Percentiles rank a stretch among this genome's conserved stretches.
phyloP scores from a whole-genome alignment of 2,329 filamentous ascomycete genomes.

The Paraphoma sp. region DNA sequence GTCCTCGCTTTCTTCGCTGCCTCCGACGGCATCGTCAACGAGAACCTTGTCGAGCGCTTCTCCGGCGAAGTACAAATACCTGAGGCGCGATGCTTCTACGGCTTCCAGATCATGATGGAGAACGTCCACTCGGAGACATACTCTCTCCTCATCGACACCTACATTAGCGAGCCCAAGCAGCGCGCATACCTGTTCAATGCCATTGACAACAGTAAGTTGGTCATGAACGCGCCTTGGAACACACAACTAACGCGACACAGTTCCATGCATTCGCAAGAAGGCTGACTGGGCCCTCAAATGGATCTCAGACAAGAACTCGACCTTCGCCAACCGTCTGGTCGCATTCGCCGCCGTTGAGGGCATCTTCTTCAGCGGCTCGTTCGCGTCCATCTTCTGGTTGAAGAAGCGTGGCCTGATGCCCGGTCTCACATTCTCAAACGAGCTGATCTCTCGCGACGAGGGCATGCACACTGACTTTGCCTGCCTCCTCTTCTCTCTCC shows the following conservation, averaged over 20 bases:
- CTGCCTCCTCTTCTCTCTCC: constrained; percentile 95
- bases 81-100: constrained; percentile 99
- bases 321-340: constrained; percentile 92
- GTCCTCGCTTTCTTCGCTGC: constrained; percentile 99
- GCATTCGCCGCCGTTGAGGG: constrained; percentile 98
- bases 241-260: constrained; percentile 54
- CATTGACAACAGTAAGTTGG: constrained; percentile 86
- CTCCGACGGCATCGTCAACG: constrained; percentile 98
- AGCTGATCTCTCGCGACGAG: constrained; percentile 99
- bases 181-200: constrained; percentile 96
- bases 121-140: constrained; percentile 99
- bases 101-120: constrained; percentile 99
- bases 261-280: constrained; percentile 98
- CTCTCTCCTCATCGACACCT: constrained; percentile 97
- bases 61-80: constrained; percentile 95
- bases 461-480: constrained; percentile 99
- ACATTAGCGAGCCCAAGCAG: constrained; percentile 97
- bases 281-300: constrained; percentile 96
- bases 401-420: constrained; percentile 99
- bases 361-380: constrained; percentile 99
- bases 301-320: constrained; percentile 93
- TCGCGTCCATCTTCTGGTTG: constrained; percentile 99
- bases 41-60: constrained; percentile 98
- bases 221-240: not conserved
- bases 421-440: constrained; percentile 98